These are phyloP conservation scores for Annulohypoxylon bovei DNA, from an alignment of 495 filamentous ascomycete species.

Conservation along the genomic window DNA sequence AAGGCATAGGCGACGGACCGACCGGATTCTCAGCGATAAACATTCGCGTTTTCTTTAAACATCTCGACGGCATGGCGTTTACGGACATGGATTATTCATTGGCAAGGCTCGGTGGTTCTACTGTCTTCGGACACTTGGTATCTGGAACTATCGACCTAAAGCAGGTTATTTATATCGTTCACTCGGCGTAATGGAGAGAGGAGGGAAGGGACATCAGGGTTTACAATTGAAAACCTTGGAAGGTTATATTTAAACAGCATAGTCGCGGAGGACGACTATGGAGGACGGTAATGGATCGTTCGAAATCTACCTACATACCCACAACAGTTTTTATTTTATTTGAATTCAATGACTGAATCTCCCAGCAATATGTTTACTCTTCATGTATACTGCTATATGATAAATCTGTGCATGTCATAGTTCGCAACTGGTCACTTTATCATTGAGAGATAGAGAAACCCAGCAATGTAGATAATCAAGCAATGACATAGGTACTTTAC, in stretches of 20 bases:
- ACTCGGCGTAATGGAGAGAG: neutral
- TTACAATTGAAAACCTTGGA: neutral
- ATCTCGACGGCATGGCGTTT: conserved; percentile 27
- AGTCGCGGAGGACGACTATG: neutral
- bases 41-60: conserved; percentile 15
- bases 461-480: no score
- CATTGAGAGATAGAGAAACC: no score
- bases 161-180: neutral
- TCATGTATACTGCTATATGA: neutral
- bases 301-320: conserved; percentile 20
- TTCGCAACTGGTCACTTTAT: no score
- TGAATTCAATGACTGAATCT: conserved; percentile 3
- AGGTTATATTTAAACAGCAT: neutral
- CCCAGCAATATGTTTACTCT: neutral
- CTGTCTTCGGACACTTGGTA: neutral
- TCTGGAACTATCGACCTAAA: neutral
- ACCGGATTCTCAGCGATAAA: conserved; percentile 21
- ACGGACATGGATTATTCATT: conserved; percentile 14
- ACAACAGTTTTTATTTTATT: conserved; percentile 17
- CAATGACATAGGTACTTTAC: no score
- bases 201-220: neutral
- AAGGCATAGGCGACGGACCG: conserved; percentile 1
- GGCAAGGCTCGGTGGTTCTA: neutral
- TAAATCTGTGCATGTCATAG: neutral
- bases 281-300: conserved; percentile 24